Evolutionary conservation across 495 filamentous ascomycete species (phyloP).

Genomic region (Daldinia concentrica): DNA sequence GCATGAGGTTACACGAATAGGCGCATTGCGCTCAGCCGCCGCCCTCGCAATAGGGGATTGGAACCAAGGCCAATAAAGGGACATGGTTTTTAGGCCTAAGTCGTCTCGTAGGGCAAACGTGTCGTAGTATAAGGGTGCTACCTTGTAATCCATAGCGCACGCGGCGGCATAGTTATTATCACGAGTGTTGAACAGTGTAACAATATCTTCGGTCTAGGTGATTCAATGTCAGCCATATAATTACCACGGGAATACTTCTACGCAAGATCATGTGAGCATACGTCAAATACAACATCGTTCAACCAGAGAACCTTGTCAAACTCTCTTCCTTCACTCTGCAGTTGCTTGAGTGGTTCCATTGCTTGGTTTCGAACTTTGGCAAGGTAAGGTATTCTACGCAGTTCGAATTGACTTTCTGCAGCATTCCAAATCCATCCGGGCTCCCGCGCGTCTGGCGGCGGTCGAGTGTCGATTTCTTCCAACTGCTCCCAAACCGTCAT

Average conservation of each 20-base stretch:
- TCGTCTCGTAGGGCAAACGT: constrained; percentile 85
- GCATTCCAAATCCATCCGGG: constrained; percentile 66
- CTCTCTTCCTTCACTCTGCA: constrained; percentile 53
- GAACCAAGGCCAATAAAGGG: constrained; percentile 79
- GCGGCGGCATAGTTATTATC: constrained; percentile 79
- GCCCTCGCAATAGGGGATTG: constrained; percentile 65
- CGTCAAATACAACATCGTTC: constrained; percentile 76
- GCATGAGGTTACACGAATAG: constrained; percentile 77
- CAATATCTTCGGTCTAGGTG: constrained; percentile 68
- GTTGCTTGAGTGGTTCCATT: constrained; percentile 53
- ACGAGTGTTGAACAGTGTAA: constrained; percentile 75
- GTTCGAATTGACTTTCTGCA: constrained; percentile 60
- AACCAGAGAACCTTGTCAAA: constrained; percentile 80
- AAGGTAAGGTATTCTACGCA: constrained; percentile 75
- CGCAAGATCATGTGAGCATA: constrained; percentile 18
- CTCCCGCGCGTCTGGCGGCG: constrained; percentile 53
- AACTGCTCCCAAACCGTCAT: constrained; percentile 65
- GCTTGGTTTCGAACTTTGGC: constrained; percentile 69
- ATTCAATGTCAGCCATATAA: constrained; percentile 14
- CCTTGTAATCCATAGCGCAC: constrained; percentile 80
- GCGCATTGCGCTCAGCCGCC: constrained; percentile 62
- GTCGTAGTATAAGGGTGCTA: constrained; percentile 77
- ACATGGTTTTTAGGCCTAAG: constrained; percentile 64
- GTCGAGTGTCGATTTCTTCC: constrained; percentile 57
- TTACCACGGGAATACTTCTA: not conserved